Conservation (phyloP, 371 early-diverging fungal genomes). For the Mucor lusitanicus region DNA sequence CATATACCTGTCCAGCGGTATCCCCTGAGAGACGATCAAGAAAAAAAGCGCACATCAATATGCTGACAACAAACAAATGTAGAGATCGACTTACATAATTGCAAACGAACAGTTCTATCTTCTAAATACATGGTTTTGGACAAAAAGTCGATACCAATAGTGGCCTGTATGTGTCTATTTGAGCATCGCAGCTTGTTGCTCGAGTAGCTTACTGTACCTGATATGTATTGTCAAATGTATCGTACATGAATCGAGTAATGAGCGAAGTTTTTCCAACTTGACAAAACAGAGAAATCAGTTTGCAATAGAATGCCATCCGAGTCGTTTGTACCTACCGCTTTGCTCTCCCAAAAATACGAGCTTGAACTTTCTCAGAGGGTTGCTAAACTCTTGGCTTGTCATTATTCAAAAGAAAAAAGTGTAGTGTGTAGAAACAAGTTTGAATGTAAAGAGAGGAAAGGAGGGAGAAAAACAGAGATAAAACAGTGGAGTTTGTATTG, state of each 20-base stretch:
- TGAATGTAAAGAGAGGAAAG: neutral
- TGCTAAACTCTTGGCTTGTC: constrained; percentile 49
- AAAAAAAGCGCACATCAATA: constrained; percentile 32
- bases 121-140: constrained; percentile 98
- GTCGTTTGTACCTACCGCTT: constrained; percentile 67
- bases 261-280: constrained; percentile 98
- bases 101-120: constrained; percentile 94
- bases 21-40: constrained; percentile 67
- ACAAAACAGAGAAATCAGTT: neutral
- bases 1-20: constrained; percentile 96
- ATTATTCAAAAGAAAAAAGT: constrained; percentile 17
- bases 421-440: constrained; percentile 4
- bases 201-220: constrained; percentile 55
- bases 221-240: constrained; percentile 95
- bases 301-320: neutral
- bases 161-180: constrained; percentile 69
- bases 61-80: neutral
- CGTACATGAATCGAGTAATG: constrained; percentile 98
- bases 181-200: neutral
- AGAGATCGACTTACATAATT: constrained; percentile 55
- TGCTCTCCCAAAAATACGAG: constrained; percentile 96
- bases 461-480: neutral
- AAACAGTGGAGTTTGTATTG: neutral
- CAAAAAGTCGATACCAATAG: constrained; percentile 99
- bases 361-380: constrained; percentile 87